Percentiles rank a stretch among this genome's conserved stretches.
Evolutionary conservation across 495 filamentous ascomycete species (phyloP).

Genomic region (Tuber melanosporum): DNA sequence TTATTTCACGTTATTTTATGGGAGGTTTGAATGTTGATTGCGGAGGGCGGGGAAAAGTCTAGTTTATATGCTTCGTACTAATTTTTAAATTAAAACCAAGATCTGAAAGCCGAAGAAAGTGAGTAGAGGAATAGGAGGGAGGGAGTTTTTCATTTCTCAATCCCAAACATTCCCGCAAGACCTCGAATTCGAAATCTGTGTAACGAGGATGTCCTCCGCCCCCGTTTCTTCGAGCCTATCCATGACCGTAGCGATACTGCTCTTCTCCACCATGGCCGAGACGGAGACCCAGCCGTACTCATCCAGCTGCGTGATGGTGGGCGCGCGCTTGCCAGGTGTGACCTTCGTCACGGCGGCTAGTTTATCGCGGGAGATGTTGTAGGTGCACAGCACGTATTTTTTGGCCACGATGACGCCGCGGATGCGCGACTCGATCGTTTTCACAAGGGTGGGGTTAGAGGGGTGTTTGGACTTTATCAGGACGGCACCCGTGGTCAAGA

Average conservation of each 20-base stretch:
- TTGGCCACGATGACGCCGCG: constrained; percentile 92
- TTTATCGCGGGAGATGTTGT: constrained; percentile 71
- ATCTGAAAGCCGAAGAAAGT: not conserved
- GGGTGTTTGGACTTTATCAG: constrained; percentile 86
- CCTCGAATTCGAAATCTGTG: constrained; percentile 75
- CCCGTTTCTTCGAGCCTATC: constrained; percentile 70
- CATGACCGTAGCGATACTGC: constrained; percentile 81
- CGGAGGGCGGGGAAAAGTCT: not conserved
- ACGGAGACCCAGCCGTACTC: constrained; percentile 90
- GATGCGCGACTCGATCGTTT: constrained; percentile 75
- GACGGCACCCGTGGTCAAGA: constrained; percentile 75
- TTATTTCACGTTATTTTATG: not conserved
- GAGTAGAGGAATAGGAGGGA: not conserved
- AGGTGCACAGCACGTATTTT: constrained; percentile 89
- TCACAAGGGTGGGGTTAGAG: constrained; percentile 68
- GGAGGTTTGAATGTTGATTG: not conserved
- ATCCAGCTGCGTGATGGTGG: constrained; percentile 80
- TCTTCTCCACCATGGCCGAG: constrained; percentile 88
- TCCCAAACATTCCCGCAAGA: constrained; percentile 1
- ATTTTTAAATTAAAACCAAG: not conserved
- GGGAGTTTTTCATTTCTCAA: not conserved
- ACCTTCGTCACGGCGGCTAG: constrained; percentile 64
- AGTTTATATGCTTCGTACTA: not conserved
- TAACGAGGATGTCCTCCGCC: constrained; percentile 79
- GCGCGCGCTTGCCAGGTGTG: constrained; percentile 91